Percentiles rank a stretch among this genome's conserved stretches.
Evolutionary conservation across 805 yeast genomes (phyloP).

Genomic region (Lipomyces yamadae): DNA sequence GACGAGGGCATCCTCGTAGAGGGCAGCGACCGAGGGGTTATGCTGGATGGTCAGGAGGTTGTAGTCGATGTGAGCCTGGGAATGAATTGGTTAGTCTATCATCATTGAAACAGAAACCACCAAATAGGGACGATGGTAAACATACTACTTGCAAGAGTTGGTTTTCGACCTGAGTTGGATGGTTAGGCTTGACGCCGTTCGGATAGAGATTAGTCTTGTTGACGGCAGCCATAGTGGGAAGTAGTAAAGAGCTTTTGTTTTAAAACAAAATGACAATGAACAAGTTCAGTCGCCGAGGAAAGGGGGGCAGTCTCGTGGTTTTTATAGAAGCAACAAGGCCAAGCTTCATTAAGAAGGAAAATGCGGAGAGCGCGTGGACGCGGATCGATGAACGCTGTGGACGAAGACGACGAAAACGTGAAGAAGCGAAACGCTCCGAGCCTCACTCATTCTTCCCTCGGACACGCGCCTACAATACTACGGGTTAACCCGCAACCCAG

Average conservation of each 20-base stretch:
- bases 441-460: no score
- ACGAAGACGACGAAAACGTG: not conserved
- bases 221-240: conserved; percentile 41
- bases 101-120: not conserved
- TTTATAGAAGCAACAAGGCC: not conserved
- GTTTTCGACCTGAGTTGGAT: conserved; percentile 50
- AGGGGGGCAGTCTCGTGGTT: not conserved
- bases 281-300: not conserved
- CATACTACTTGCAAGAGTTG: conserved; percentile 45
- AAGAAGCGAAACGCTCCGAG: no score
- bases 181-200: conserved; percentile 49
- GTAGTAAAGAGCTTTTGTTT: not conserved
- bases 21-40: conserved; percentile 89
- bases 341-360: not conserved
- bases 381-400: conserved; percentile 1
- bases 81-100: not conserved
- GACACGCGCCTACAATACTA: no score
- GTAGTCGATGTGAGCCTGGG: conserved; percentile 50
- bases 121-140: no score
- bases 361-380: not conserved
- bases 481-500: no score
- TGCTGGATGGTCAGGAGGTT: conserved; percentile 56
- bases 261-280: not conserved
- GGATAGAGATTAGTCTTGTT: conserved; percentile 52
- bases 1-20: conserved; percentile 89